Evolutionary conservation across 2,329 filamentous ascomycete genomes (phyloP).

Genomic region (Rutstroemia sp.): DNA sequence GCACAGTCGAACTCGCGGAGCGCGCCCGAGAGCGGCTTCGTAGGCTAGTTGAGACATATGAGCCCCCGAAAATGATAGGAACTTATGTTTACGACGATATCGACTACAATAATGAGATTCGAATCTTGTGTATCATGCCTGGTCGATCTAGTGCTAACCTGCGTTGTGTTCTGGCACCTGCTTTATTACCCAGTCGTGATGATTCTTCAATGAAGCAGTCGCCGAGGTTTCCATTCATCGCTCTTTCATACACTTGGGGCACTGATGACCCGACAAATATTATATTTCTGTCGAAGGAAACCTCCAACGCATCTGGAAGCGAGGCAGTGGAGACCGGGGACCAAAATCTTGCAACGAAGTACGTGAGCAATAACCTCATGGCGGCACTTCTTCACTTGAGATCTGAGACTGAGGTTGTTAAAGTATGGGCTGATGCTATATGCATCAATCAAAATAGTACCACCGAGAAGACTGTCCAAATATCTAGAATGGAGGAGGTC

Average conservation of each 20-base stretch:
- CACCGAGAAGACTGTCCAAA: conserved; percentile 9
- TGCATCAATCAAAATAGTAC: conserved; percentile 16
- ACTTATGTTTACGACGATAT: conserved; percentile 6
- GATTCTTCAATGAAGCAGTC: too few relatives aligned
- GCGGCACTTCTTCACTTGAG: conserved; percentile 8
- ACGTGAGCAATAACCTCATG: conserved; percentile 11
- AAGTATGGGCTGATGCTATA: conserved; percentile 14
- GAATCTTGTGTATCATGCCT: conserved; percentile 8
- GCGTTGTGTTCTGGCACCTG: too few relatives aligned
- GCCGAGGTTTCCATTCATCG: too few relatives aligned
- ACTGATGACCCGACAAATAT: neutral
- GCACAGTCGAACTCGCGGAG: too few relatives aligned
- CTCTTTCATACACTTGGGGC: neutral
- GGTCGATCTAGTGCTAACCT: too few relatives aligned
- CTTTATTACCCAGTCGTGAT: too few relatives aligned
- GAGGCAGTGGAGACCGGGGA: too few relatives aligned
- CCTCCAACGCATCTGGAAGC: too few relatives aligned
- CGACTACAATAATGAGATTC: conserved; percentile 11
- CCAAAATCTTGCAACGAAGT: too few relatives aligned
- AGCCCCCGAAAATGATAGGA: too few relatives aligned
- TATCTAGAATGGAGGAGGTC: conserved; percentile 13
- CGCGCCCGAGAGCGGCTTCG: neutral
- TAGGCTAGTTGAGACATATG: too few relatives aligned
- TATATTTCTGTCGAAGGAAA: neutral
- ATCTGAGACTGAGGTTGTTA: neutral